Percentiles rank a stretch among this genome's conserved stretches.
Evolutionary conservation across 495 filamentous ascomycete genomes (phyloP).

Genomic region (Pyrenopolyporus hunteri): DNA sequence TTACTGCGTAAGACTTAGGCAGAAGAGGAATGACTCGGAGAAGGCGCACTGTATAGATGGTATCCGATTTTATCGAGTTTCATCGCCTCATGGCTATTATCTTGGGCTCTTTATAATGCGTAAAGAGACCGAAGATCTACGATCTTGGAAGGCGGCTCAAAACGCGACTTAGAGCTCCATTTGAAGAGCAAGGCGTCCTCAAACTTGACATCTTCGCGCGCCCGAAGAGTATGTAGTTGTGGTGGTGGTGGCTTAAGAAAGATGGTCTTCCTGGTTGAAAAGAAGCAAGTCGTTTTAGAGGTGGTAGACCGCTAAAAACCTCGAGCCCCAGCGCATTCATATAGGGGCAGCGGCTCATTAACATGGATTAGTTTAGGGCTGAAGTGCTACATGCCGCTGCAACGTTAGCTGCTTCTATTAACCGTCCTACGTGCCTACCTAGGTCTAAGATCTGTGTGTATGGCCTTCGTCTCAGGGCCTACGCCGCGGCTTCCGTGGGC

Average conservation of each 20-base stretch:
- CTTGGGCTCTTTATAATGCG: constrained; percentile 36
- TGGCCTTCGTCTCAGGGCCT: too few species aligned
- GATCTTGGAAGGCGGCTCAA: constrained; percentile 49
- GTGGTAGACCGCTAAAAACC: too few species aligned
- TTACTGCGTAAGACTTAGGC: too few species aligned
- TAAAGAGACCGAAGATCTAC: constrained; percentile 47
- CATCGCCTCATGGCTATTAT: constrained; percentile 22
- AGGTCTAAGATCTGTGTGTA: too few species aligned
- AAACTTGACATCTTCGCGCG: constrained; percentile 52
- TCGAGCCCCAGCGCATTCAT: too few species aligned
- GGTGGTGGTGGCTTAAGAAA: neutral
- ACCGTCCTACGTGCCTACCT: too few species aligned
- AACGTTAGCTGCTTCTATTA: too few species aligned
- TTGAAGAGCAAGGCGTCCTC: constrained; percentile 48
- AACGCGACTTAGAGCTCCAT: constrained; percentile 23
- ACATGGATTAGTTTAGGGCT: too few species aligned
- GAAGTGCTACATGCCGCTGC: too few species aligned
- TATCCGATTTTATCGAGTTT: constrained; percentile 41
- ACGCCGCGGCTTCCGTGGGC: too few species aligned
- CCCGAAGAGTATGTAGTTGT: constrained; percentile 5
- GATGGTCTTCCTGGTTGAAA: neutral
- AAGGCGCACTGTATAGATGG: constrained; percentile 43
- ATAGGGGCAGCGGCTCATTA: too few species aligned
- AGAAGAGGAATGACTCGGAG: neutral
- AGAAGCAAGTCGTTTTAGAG: too few species aligned